Base-by-base conservation (phyloP, 2,329 filamentous ascomycete genomes). In the Pyricularia grisea region DNA sequence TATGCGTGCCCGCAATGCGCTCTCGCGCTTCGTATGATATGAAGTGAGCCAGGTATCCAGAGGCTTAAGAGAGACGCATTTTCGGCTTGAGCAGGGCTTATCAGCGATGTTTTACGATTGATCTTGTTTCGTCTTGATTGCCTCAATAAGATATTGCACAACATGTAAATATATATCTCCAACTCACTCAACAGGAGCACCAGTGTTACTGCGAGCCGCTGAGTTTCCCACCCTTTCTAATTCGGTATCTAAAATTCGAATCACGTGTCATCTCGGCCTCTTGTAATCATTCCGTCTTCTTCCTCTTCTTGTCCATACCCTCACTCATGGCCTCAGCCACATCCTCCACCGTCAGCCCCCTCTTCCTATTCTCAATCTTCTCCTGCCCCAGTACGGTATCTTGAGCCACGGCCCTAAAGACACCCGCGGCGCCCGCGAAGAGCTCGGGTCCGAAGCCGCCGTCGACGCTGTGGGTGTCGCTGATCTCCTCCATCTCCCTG, bases 401-500 rank as follows among this genome's bases (percentile, higher is more conserved):
- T 65, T 89, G 82, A 0, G 88, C 87, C 10, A 92, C 85, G 9
- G 81, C 77, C 67, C 82, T 81, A 75, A 89, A 92, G 7, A 92
- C 83, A 33, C 81, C 82, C 0, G 89, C 89, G 7, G 88, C 85
- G 12, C 85, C 85, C 14, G 79, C 76, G 73, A 92, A 92, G 30
- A 90, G 77, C 23, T 17, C 31, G 28, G 77, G 77, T 4, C 78
- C 78, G 76, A 90, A 92, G 0, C 89, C 89, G 0, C 88, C 90
- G 68, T 90, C 88, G 61, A 86, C 84, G 7, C 79, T 78, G 76
- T 92, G 89, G 3, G 89, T 91, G 69, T 84, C 80, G 4, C 85
- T 86, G 74, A 94, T 92, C 81, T 93, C 88, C 73, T 88, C 84
- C 91, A 94, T 93, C 81, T 93, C 91, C 42, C 83, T 81, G 0